Evolutionary conservation across 345 rosid species (phyloP).

Genomic region (Toxicodendron radicans): DNA sequence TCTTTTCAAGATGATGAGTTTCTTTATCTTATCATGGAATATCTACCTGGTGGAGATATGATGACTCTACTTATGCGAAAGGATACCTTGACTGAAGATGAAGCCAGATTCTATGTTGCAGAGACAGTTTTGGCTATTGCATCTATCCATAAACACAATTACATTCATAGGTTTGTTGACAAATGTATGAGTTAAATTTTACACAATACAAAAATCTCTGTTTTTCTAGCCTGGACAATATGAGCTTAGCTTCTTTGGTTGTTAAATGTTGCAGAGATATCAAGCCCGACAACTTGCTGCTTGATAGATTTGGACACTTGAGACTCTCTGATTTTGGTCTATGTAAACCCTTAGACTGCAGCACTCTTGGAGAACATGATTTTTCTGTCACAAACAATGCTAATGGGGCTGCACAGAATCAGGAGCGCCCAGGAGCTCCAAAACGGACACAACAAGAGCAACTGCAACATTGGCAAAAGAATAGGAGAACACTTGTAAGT

Average conservation of each 20-base stretch:
- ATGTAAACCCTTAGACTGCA: slow-evolving; percentile 90
- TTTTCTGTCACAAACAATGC: slow-evolving; percentile 43
- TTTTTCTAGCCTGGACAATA: slow-evolving; percentile 3
- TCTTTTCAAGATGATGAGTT: slow-evolving; percentile 93
- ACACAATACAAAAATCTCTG: not conserved
- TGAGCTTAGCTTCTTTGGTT: slow-evolving; percentile 11
- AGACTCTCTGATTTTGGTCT: slow-evolving; percentile 94
- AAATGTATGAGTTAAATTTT: not conserved
- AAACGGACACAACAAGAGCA: slow-evolving; percentile 90
- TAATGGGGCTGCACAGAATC: slow-evolving; percentile 43
- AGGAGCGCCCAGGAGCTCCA: slow-evolving; percentile 47
- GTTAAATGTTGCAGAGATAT: slow-evolving; percentile 61
- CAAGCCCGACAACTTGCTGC: slow-evolving; percentile 91
- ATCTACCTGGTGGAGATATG: slow-evolving; percentile 97
- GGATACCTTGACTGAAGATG: slow-evolving; percentile 86
- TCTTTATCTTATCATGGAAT: slow-evolving; percentile 94
- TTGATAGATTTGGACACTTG: slow-evolving; percentile 83
- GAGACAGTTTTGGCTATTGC: slow-evolving; percentile 88
- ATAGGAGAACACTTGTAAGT: slow-evolving; percentile 85
- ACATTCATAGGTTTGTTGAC: slow-evolving; percentile 74
- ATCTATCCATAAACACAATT: slow-evolving; percentile 89
- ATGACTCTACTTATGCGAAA: slow-evolving; percentile 97
- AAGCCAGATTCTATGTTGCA: slow-evolving; percentile 85
- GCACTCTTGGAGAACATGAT: slow-evolving; percentile 72
- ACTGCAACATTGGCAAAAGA: slow-evolving; percentile 88